These are phyloP conservation scores for Emericellopsis cladophorae DNA, from an alignment of 2,329 filamentous ascomycete species.

Conservation along the genomic window DNA sequence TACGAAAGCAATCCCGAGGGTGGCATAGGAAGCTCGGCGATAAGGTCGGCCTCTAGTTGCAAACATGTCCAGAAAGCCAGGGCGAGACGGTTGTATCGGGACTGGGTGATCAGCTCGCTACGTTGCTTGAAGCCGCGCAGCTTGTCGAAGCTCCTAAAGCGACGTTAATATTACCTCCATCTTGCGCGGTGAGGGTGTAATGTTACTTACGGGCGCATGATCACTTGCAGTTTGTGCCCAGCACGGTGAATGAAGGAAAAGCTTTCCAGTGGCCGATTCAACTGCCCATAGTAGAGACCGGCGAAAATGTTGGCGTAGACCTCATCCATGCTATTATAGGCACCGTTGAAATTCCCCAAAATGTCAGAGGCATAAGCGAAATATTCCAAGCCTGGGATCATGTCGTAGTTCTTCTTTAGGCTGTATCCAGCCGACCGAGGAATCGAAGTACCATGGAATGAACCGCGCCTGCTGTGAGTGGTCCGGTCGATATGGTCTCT, in stretches of 20 bases:
- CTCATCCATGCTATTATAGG: constrained; percentile 67
- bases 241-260: constrained; percentile 49
- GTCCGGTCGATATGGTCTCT: constrained; percentile 31
- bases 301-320: constrained; percentile 78
- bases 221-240: constrained; percentile 49
- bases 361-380: constrained; percentile 82
- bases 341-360: constrained; percentile 66
- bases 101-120: constrained; percentile 25
- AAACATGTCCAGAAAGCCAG: constrained; percentile 89
- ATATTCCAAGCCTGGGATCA: constrained; percentile 81
- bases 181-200: background rate
- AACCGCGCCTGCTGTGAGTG: constrained; percentile 34
- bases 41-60: constrained; percentile 86
- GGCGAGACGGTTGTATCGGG: constrained; percentile 46
- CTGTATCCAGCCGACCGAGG: constrained; percentile 13
- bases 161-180: background rate
- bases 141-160: constrained; percentile 32
- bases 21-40: constrained; percentile 65
- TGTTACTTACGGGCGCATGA: constrained; percentile 57
- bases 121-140: constrained; percentile 26
- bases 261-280: constrained; percentile 79
- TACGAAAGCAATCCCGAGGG: constrained; percentile 49
- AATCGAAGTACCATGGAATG: constrained; percentile 26
- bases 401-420: constrained; percentile 56
- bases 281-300: constrained; percentile 78